Conservation (phyloP, 331 rosid species). For the Prunus yedoensis region DNA sequence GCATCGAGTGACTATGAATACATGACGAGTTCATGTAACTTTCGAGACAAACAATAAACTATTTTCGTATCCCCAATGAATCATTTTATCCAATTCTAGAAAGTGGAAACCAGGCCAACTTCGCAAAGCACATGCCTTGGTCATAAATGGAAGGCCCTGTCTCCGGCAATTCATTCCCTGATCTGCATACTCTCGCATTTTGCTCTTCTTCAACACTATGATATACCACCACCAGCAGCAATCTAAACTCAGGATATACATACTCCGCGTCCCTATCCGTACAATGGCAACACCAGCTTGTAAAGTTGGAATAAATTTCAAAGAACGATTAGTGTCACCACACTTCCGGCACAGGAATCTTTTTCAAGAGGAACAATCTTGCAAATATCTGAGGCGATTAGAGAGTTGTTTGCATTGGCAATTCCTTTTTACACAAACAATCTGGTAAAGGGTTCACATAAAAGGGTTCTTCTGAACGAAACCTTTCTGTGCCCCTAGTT, state of each 20-base stretch:
- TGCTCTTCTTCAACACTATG: constrained; percentile 29
- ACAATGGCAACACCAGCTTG: constrained; percentile 17
- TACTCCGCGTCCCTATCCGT: constrained; percentile 22
- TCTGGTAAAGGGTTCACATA: constrained; percentile 88
- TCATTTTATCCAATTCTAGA: neutral
- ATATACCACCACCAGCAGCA: constrained; percentile 17
- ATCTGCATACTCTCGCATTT: constrained; percentile 19
- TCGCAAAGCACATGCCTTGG: constrained; percentile 28
- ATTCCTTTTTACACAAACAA: constrained; percentile 70
- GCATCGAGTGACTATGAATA: constrained; percentile 9
- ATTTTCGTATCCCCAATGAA: constrained; percentile 1
- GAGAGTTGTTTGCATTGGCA: constrained; percentile 32
- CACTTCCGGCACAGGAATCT: constrained; percentile 1
- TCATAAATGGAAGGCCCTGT: constrained; percentile 33
- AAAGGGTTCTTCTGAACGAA: constrained; percentile 94
- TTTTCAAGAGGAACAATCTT: neutral
- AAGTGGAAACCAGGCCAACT: constrained; percentile 32
- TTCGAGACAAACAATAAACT: constrained; percentile 8
- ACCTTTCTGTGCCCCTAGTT: constrained; percentile 86
- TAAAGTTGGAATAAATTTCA: neutral
- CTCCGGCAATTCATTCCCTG: constrained; percentile 20
- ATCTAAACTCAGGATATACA: constrained; percentile 19
- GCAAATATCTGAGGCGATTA: constrained; percentile 22
- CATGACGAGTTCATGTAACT: constrained; percentile 12
- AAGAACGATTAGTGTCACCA: constrained; percentile 8